Evolutionary conservation across 257 asterid species (phyloP).

Genomic region (Dorcoceras hygrometricum): DNA sequence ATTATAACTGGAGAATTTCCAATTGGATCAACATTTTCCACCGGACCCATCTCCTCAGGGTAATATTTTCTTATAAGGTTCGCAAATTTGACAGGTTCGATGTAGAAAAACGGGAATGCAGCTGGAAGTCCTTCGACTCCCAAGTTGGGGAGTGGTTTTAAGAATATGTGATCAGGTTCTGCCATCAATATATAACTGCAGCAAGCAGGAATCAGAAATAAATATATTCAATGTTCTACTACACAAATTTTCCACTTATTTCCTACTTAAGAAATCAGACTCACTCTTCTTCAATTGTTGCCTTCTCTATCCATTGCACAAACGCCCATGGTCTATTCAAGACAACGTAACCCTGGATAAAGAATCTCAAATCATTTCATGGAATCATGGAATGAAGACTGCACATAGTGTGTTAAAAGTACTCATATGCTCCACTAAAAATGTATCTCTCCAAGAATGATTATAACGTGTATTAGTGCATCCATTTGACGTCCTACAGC

Average conservation of each 20-base stretch:
- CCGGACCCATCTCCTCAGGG: constrained; percentile 55
- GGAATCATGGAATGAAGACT: constrained; percentile 7
- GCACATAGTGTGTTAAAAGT: not conserved
- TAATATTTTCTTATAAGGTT: constrained; percentile 42
- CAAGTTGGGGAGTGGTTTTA: constrained; percentile 51
- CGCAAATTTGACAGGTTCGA: constrained; percentile 42
- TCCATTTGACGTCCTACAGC: no score
- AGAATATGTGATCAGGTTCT: constrained; percentile 64
- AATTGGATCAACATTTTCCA: constrained; percentile 53
- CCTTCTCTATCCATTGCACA: constrained; percentile 62
- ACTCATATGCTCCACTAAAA: not conserved
- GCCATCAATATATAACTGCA: constrained; percentile 62
- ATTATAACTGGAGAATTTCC: constrained; percentile 67
- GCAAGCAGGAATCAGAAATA: constrained; percentile 1
- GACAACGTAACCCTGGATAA: constrained; percentile 56
- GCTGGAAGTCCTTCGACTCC: constrained; percentile 42
- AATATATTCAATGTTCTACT: not conserved
- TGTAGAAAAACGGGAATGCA: constrained; percentile 59
- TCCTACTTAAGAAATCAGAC: constrained; percentile 26
- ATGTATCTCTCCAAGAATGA: not conserved
- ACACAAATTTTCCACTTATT: not conserved
- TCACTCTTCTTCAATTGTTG: constrained; percentile 63
- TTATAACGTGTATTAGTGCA: not conserved
- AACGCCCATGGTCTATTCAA: constrained; percentile 76
- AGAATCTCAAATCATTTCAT: constrained; percentile 7